phyloP scores from a whole-genome alignment of 163 green algal genomes.

The Chlamydomonas reinhardtii region DNA sequence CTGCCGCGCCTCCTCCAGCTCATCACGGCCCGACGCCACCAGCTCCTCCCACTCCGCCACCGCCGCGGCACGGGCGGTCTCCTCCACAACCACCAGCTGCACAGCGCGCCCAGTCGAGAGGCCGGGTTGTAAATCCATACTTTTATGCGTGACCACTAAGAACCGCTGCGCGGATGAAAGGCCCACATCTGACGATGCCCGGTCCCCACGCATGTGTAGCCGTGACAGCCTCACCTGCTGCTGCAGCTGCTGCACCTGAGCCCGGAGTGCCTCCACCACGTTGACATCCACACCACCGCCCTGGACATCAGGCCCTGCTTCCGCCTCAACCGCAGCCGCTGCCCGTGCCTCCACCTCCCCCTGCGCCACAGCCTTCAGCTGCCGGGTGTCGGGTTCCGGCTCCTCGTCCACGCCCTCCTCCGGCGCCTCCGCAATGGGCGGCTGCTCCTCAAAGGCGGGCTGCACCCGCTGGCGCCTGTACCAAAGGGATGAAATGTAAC shows the following conservation, averaged over 20 bases:
- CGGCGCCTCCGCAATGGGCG: not conserved
- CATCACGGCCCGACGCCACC: constrained; percentile 44
- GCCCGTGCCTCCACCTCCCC: constrained; percentile 65
- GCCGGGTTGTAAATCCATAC: constrained; percentile 6
- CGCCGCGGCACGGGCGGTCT: not conserved
- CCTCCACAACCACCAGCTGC: constrained; percentile 3
- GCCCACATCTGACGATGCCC: too few species aligned
- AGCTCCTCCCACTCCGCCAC: constrained; percentile 12
- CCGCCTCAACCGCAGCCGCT: constrained; percentile 65
- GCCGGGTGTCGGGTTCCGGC: constrained; percentile 53
- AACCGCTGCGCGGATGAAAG: not conserved
- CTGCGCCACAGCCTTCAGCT: constrained; percentile 35
- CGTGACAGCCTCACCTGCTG: too few species aligned
- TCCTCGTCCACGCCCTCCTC: not conserved
- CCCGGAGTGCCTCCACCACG: constrained; percentile 40
- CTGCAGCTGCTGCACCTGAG: not conserved
- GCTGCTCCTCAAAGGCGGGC: not conserved
- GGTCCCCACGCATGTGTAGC: too few species aligned
- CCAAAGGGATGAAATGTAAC: not conserved
- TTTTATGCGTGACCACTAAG: constrained; percentile 30
- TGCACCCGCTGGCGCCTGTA: not conserved
- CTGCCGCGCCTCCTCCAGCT: constrained; percentile 53
- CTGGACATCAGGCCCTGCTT: constrained; percentile 68
- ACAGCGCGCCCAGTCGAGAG: not conserved
- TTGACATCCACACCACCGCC: constrained; percentile 67